These are phyloP conservation scores for Leishmania martiniquensis DNA, from an alignment of 208 protist genomes.

Conservation along the genomic window DNA sequence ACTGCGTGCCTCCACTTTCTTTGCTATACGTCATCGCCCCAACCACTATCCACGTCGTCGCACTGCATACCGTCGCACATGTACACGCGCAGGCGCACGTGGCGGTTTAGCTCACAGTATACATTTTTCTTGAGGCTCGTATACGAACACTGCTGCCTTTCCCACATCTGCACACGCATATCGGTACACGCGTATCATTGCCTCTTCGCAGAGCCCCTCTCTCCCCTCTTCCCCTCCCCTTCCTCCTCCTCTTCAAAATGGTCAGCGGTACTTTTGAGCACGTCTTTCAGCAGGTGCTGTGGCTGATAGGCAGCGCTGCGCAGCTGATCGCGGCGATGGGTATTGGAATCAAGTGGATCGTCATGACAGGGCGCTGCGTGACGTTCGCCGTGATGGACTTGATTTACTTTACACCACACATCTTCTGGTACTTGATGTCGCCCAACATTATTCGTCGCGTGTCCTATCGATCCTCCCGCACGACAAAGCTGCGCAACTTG, in stretches of 20 bases:
- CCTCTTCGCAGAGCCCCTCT: too few species aligned
- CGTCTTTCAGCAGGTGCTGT: conserved; percentile 65
- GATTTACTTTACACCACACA: conserved; percentile 64
- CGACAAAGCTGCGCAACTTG: conserved; percentile 59
- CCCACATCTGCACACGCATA: too few species aligned
- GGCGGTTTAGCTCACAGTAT: too few species aligned
- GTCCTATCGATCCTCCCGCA: conserved; percentile 69
- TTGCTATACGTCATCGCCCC: too few species aligned
- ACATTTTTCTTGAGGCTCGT: too few species aligned
- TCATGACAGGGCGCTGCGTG: conserved; percentile 69
- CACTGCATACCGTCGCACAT: too few species aligned
- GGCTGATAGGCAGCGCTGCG: conserved; percentile 46
- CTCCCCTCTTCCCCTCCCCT: background rate
- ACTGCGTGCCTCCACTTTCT: background rate
- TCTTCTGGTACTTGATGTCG: conserved; percentile 71
- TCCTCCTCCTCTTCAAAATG: conserved; percentile 3
- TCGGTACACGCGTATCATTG: too few species aligned
- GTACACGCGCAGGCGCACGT: too few species aligned
- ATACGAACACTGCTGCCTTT: too few species aligned
- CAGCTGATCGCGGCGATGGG: conserved; percentile 82
- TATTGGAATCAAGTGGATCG: conserved; percentile 75
- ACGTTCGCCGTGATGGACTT: conserved; percentile 61
- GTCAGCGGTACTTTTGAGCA: conserved; percentile 42
- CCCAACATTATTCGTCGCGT: conserved; percentile 83
- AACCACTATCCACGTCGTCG: too few species aligned